These are phyloP conservation scores for Alternaria triticimaculans DNA, from an alignment of 2,329 filamentous ascomycete species.

Conservation along the genomic window DNA sequence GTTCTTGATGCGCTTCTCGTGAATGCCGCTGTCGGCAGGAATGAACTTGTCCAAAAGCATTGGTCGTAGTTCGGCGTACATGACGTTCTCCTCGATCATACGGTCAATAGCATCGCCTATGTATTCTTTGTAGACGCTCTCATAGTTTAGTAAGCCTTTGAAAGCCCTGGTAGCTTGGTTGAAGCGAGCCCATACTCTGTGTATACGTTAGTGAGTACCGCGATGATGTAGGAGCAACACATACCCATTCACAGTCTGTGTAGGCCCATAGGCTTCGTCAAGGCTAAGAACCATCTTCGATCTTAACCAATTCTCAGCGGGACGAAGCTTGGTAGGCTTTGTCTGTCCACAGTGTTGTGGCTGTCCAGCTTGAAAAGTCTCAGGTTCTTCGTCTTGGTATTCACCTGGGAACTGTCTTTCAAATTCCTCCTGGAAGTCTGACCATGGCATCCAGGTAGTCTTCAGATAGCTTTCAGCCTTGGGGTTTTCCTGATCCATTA, in stretches of 20 bases:
- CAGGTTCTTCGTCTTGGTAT: constrained; percentile 14
- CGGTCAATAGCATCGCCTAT: constrained; percentile 65
- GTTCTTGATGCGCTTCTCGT: constrained; percentile 58
- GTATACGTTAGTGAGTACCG: not conserved
- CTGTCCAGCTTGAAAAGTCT: constrained; percentile 6
- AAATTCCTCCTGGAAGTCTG: constrained; percentile 52
- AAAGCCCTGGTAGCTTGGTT: constrained; percentile 74
- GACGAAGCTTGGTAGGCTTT: constrained; percentile 16
- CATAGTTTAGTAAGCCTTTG: constrained; percentile 74
- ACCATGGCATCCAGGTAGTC: constrained; percentile 55
- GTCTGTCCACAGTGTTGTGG: constrained; percentile 25
- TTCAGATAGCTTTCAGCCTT: not conserved
- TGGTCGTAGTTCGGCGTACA: constrained; percentile 74
- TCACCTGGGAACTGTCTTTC: constrained; percentile 33
- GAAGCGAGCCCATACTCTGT: constrained; percentile 65
- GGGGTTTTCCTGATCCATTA: not conserved
- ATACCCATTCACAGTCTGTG: constrained; percentile 62
- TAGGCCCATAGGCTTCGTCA: constrained; percentile 63
- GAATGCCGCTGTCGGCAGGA: constrained; percentile 63
- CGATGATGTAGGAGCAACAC: constrained; percentile 17
- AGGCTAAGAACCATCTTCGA: constrained; percentile 68
- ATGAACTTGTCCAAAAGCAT: constrained; percentile 73
- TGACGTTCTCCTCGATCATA: constrained; percentile 69
- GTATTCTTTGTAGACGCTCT: constrained; percentile 67
- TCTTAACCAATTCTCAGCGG: constrained; percentile 62